Conservation (phyloP, 768 basidiomycete genomes). For the Serendipita indica region DNA sequence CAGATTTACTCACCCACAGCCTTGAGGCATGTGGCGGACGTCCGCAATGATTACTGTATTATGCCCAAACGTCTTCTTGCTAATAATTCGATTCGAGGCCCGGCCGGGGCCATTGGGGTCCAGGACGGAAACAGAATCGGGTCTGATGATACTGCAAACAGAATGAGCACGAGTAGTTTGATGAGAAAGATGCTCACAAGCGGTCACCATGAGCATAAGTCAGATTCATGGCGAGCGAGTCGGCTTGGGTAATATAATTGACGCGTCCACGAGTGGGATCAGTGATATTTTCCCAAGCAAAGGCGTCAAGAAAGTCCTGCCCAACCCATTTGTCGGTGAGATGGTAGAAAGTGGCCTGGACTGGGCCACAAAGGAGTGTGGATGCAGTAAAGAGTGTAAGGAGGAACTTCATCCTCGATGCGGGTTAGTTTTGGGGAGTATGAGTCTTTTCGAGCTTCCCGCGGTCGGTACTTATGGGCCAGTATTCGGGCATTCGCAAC, state of each 20-base stretch:
- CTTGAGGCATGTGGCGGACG: slow-evolving; percentile 45
- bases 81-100: slow-evolving; percentile 41
- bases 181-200: neutral
- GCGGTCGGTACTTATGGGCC: too few species aligned
- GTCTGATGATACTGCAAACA: slow-evolving; percentile 31
- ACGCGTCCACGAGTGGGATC: slow-evolving; percentile 59
- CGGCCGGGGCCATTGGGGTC: slow-evolving; percentile 37
- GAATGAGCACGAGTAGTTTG: neutral
- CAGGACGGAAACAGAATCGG: slow-evolving; percentile 36
- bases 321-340: slow-evolving; percentile 33
- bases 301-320: slow-evolving; percentile 35
- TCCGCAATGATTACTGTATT: slow-evolving; percentile 27
- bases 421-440: too few species aligned
- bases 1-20: slow-evolving; percentile 17
- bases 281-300: slow-evolving; percentile 32
- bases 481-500: too few species aligned
- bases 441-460: too few species aligned
- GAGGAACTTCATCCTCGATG: too few species aligned
- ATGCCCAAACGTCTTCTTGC: slow-evolving; percentile 33
- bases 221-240: slow-evolving; percentile 39
- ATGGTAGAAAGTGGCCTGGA: slow-evolving; percentile 32
- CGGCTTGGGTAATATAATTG: slow-evolving; percentile 32
- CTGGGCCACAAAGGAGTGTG: slow-evolving; percentile 14
- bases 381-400: neutral
- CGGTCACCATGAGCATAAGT: slow-evolving; percentile 37